phyloP scores from a whole-genome alignment of 331 rosid genomes.

The Acacia concinna region DNA sequence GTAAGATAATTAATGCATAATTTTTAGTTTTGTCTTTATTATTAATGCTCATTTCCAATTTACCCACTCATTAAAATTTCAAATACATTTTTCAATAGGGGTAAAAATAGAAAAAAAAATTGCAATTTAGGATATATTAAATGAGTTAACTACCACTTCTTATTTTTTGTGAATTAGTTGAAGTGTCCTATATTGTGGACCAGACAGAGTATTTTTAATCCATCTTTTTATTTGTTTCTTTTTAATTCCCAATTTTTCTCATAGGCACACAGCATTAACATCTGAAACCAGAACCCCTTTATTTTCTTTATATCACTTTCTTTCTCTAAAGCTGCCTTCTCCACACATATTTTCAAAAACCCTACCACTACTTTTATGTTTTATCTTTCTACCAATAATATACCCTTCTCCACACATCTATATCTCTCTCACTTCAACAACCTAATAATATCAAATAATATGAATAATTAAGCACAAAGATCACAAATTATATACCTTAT shows the following conservation, averaged over 20 bases:
- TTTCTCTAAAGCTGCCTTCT: slow-evolving; percentile 73
- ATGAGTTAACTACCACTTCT: too few relatives aligned
- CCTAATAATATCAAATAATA: not conserved
- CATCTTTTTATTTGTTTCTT: slow-evolving; percentile 28
- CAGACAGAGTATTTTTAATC: not conserved
- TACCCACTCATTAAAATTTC: too few relatives aligned
- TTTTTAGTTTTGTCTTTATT: too few relatives aligned
- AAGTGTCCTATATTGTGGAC: too few relatives aligned
- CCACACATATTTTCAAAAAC: slow-evolving; percentile 23
- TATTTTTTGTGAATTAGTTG: too few relatives aligned
- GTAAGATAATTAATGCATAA: too few relatives aligned
- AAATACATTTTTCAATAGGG: too few relatives aligned
- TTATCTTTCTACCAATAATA: slow-evolving; percentile 38
- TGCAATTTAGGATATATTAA: too few relatives aligned
- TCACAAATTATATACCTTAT: not conserved
- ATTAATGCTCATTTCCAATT: too few relatives aligned
- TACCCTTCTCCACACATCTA: slow-evolving; percentile 18
- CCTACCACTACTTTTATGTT: slow-evolving; percentile 43
- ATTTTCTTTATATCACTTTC: slow-evolving; percentile 51
- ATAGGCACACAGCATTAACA: slow-evolving; percentile 25
- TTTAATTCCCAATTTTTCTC: slow-evolving; percentile 18
- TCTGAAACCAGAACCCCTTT: slow-evolving; percentile 30
- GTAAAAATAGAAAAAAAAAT: too few relatives aligned
- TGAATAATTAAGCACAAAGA: not conserved
- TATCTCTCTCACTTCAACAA: not conserved